phyloP scores from a whole-genome alignment of 1,284 basidiomycete species.

The Irpex sp. region DNA sequence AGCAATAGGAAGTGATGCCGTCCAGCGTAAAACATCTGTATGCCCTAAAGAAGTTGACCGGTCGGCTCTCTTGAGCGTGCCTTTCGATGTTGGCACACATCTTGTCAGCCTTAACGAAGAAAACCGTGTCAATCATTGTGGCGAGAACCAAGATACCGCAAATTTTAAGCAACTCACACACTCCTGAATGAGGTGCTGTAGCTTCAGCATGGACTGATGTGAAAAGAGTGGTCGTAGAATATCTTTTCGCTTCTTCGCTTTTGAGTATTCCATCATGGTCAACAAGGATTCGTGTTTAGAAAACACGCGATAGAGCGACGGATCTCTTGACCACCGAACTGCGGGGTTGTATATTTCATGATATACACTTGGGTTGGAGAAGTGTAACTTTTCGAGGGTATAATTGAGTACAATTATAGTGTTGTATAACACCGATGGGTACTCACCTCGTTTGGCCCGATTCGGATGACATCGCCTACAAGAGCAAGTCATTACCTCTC shows the following conservation, averaged over 20 bases:
- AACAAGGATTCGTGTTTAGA: conserved; percentile 20
- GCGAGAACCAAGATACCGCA: no score
- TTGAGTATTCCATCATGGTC: conserved; percentile 19
- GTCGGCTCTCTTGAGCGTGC: conserved; percentile 4
- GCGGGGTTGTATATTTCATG: conserved; percentile 26
- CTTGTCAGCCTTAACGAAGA: neutral
- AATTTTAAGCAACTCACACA: conserved; percentile 16
- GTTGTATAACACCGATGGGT: no score
- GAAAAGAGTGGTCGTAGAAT: conserved; percentile 30
- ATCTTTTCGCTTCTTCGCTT: conserved; percentile 26
- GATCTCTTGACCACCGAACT: conserved; percentile 27
- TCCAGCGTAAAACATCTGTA: conserved; percentile 24
- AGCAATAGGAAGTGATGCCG: conserved; percentile 29
- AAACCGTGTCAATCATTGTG: neutral
- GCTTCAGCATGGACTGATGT: conserved; percentile 24
- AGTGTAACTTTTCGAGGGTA: conserved; percentile 26
- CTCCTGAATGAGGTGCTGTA: conserved; percentile 26
- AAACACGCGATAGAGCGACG: conserved; percentile 24
- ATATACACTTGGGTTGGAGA: conserved; percentile 26
- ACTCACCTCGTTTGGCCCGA: conserved; percentile 20
- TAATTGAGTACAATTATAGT: no score
- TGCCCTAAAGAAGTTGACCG: conserved; percentile 16
- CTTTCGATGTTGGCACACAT: conserved; percentile 12
- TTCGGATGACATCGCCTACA: conserved; percentile 19
- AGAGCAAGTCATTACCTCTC: no score